Evolutionary conservation across 257 asterid species (phyloP).

Genomic region (Solanum clarkiae): DNA sequence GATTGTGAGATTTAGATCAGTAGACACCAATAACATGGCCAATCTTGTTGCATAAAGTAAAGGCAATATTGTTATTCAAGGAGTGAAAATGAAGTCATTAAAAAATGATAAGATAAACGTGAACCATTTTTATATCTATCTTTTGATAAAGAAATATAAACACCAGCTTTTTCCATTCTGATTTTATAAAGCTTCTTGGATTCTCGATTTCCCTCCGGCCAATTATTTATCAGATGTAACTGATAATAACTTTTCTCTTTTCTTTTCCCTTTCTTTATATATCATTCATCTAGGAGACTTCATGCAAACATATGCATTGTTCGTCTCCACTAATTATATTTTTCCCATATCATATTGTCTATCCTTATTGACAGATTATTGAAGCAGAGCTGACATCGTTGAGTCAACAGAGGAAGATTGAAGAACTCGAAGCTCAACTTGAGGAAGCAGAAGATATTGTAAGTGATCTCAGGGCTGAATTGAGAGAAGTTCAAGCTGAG

Average conservation of each 20-base stretch:
- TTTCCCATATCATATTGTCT: background rate
- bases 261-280: background rate
- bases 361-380: slow-evolving; percentile 26
- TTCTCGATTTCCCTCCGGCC: background rate
- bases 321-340: background rate
- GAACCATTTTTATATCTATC: background rate
- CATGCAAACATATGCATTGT: background rate
- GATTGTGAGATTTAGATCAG: background rate
- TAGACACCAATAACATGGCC: background rate
- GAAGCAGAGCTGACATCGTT: slow-evolving; percentile 44
- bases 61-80: background rate
- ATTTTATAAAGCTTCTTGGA: background rate
- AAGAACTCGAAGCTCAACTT: slow-evolving; percentile 85
- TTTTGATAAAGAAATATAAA: background rate
- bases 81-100: background rate
- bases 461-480: slow-evolving; percentile 64
- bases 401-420: slow-evolving; percentile 60
- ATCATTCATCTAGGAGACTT: background rate
- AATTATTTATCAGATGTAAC: background rate
- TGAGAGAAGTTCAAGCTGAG: slow-evolving; percentile 42
- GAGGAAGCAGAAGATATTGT: slow-evolving; percentile 92
- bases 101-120: background rate
- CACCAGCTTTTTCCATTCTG: background rate
- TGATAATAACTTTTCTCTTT: background rate
- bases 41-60: background rate